Evolutionary conservation across 2,329 filamentous ascomycete species (phyloP).

Genomic region (Pyrenophora graminea): DNA sequence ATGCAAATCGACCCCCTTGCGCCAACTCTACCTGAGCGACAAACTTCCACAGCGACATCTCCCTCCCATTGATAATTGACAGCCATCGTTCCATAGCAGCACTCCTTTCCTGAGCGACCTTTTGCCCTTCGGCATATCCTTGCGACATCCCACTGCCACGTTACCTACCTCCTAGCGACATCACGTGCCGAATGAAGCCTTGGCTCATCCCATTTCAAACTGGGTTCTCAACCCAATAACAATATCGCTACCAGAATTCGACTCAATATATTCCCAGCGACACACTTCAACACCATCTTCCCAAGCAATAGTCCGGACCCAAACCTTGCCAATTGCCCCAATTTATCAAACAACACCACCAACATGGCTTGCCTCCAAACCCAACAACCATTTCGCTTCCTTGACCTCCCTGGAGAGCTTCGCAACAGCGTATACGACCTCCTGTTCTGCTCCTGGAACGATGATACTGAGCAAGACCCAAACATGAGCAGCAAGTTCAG

Average conservation of each 20-base stretch:
- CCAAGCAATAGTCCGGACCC: not conserved
- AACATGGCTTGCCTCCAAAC: slow-evolving; percentile 21
- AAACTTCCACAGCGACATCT: slow-evolving; percentile 20
- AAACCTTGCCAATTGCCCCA: not conserved
- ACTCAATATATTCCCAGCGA: slow-evolving; percentile 4
- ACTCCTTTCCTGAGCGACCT: slow-evolving; percentile 18
- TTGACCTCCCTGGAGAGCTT: slow-evolving; percentile 34
- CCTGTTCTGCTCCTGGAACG: slow-evolving; percentile 33
- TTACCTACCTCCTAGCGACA: slow-evolving; percentile 7
- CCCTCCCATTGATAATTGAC: slow-evolving; percentile 8
- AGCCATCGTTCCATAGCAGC: slow-evolving; percentile 21
- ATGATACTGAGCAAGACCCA: slow-evolving; percentile 23
- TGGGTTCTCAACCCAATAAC: no score
- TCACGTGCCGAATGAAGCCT: no score
- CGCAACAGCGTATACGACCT: slow-evolving; percentile 33
- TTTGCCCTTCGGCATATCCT: slow-evolving; percentile 11
- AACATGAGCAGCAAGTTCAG: slow-evolving; percentile 20
- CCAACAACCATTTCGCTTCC: slow-evolving; percentile 28
- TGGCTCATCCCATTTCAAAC: no score
- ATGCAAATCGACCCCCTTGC: slow-evolving; percentile 17
- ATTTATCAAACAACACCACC: not conserved
- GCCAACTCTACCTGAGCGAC: slow-evolving; percentile 21
- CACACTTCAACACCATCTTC: not conserved
- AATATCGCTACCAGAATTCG: no score
- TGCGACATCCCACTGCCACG: slow-evolving; percentile 11